Base-by-base conservation (phyloP, 805 yeast species). In the Clavispora carvajalis region DNA sequence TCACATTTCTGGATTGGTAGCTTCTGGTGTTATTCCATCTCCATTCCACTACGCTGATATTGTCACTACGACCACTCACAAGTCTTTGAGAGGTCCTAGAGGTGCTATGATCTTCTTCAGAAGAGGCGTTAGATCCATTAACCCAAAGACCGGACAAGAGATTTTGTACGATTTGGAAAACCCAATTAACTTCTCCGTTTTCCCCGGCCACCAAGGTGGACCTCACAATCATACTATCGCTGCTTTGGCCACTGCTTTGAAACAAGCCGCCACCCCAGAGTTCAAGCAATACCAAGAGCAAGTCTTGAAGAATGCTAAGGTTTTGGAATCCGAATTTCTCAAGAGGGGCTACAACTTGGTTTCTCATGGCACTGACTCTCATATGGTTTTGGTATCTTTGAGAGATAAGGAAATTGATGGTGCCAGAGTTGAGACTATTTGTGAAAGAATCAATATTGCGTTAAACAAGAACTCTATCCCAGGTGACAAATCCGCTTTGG, bases 141-240 rank as follows among this genome's bases (percentile, higher is more conserved):
- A 50, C 85, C 60, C 53, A 2, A 89, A 90, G 75, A 85, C 88
- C 57, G 98, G 98, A 59, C 86, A 88, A 72, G 96, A 89, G 69
- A 73, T 88, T 44, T 70, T 74, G 44, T 93, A 90, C 68, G 97
- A 93, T 57, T 80, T 93, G 65, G 98, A 93, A 70, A 83, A 80
- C 67, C 87, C 87, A 64, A 90, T 93, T 71, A 93, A 93, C 77
- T 93, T 93, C 68, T 89, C 97, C 8, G 99, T 93, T 40, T 93
- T 93, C 91, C 99, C 99, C 58, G 99, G 96, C 53, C 99, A 93
- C 71, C 99, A 93, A 76, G 99, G 99, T 76, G 99, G 99, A 64
- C 99, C 99, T 57, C 98, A 93, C 73, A 93, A 93, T 77, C 99
- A 93, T 73, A 93, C 99, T 53, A 93, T 93, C 63, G 84, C 97